Base-by-base conservation (phyloP, 129 eudicot genomes). In the Artemisia argyi region DNA sequence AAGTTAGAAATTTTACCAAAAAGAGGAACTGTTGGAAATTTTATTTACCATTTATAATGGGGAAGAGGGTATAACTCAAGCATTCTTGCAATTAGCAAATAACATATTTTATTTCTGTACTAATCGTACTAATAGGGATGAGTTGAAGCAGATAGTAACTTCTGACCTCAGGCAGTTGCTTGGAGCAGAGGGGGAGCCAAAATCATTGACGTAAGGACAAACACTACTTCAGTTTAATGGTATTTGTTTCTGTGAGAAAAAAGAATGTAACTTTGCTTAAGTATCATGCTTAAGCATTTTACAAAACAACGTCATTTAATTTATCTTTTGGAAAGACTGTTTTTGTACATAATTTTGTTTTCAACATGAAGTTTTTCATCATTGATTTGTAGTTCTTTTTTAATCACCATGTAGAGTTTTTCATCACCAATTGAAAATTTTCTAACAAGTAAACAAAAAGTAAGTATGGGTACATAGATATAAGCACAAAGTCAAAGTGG, bases 141-240 rank as follows among this genome's bases (percentile, higher is more conserved):
- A 90, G 83, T 68, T 95, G 84, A 88, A 95, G 83, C 80, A 88
- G 68, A 81, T 95, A 57, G 99, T 90, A 73, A 84, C 85, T 74
- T 86, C 91, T 81, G 99, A 95, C 71, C 96, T 90, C 52, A 81
- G 87, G 72, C 89, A 84, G 86, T 72, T 90, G 80, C 81, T 95
- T 74, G 97, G 97, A 64, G 86, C 94, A 61, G 93, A 88, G 74
- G 99, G 94, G 76, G 97, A 90, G 76, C 99, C 99, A 30, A 63
- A 81, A 2, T 84, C 61, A 71, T 66, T 94, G 60, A 82, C 85
- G 97, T 94, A 90, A 71, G 86, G 57, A 58, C 74, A 57, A 67
- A 11, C 49, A 7, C 17, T 58, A 15, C 28, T 50, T 47, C 24
- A 60, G 46, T 39, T 39, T 55, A 47, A n/a, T 7, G 19, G 32